Evolutionary conservation across 306 rosid genomes (phyloP), one percentile per base, ranked within the genome.

Genomic region (Myrica gale): DNA sequence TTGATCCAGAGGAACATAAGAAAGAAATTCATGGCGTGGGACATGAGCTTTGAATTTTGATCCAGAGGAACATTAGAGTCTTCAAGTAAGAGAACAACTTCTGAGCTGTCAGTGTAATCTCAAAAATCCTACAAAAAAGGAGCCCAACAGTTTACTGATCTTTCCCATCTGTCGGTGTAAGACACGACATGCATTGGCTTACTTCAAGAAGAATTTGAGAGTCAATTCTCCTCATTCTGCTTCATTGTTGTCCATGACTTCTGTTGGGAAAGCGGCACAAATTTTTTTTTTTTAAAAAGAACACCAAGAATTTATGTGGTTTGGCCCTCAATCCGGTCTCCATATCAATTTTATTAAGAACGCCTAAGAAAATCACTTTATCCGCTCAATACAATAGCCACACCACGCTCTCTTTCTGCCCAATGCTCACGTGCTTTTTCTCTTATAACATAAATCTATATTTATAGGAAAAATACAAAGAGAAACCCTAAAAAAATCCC

Each of bases 51-150:
- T 5, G 94, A 88, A 68, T 91, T 94, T 76, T 89, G 85, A 73
- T 90, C 97, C 80, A 87, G 75, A 68, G 98, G 97, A 76, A 91
- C 83, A 2, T 84, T 78, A 3, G 98, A 78, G 62, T 93, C 96
- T 87, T 87, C 86, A 93, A 68, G 80, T 84, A 93, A 3, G 96
- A 76, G 85, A 93, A 91, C 73, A 93, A 3, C 63, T 87, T 88
- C 85, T 88, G 84, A 43, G 92, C 94, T 4, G 97, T 83, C 8
- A 96, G 97, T 17, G 98, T 96, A 53, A 90, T 91, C 83, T 91
- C 96, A 78, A 93, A 91, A 78, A 88, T 81, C 84, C 98, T 91
- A 66, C 76, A 68, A 68, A n/a, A n/a, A n/a, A n/a, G n/a, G n/a
- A n/a, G n/a, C n/a, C n/a, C n/a, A n/a, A n/a, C n/a, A n/a, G n/a